Conservation (phyloP, 345 rosid genomes). For the Xanthoceras sorbifolium region DNA sequence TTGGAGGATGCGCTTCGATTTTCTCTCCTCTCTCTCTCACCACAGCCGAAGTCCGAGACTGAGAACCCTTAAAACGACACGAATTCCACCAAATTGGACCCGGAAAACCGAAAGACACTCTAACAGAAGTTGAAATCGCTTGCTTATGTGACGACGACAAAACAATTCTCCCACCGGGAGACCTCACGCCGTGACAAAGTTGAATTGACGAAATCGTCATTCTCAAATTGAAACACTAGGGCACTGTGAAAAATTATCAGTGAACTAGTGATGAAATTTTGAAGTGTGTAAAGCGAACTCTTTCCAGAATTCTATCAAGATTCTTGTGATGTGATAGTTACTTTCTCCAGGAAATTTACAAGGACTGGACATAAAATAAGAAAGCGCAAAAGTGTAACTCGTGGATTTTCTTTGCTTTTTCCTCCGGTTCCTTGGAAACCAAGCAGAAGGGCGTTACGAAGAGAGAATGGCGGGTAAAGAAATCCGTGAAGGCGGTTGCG, state of each 20-base stretch:
- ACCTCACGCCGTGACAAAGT: slow-evolving; percentile 18
- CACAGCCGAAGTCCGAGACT: slow-evolving; percentile 19
- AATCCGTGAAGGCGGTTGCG: background rate
- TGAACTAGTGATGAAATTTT: background rate
- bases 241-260: background rate
- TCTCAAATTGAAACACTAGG: background rate
- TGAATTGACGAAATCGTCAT: slow-evolving; percentile 41
- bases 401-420: background rate
- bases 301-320: background rate
- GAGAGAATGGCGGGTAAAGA: slow-evolving; percentile 16
- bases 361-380: background rate
- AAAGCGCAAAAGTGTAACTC: background rate
- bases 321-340: background rate
- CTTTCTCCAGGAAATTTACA: background rate
- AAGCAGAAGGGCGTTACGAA: background rate
- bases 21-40: slow-evolving; percentile 28
- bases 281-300: background rate
- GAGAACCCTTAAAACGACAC: slow-evolving; percentile 27
- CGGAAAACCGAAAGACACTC: slow-evolving; percentile 21
- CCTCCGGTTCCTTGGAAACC: background rate
- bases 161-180: slow-evolving; percentile 9
- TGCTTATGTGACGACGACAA: slow-evolving; percentile 9
- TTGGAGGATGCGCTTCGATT: slow-evolving; percentile 28
- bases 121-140: slow-evolving; percentile 19
- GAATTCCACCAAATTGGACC: slow-evolving; percentile 17